Conservation (phyloP, 1,139 yeast genomes). For the Taiozyma sp. region DNA sequence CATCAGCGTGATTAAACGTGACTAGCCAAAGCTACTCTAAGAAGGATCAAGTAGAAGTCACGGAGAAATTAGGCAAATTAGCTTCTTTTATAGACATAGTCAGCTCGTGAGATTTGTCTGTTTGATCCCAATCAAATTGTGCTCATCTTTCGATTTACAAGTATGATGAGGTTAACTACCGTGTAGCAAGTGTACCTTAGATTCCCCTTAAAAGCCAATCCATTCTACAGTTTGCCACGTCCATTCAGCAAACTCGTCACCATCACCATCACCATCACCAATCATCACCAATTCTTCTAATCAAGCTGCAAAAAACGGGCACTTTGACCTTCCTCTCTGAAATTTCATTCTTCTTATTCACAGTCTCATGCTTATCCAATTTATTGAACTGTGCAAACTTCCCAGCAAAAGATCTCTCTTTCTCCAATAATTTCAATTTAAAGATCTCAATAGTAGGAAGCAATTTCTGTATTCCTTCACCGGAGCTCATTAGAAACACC, state of each 20-base stretch:
- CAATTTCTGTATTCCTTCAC: conserved; percentile 19
- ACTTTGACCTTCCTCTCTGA: conserved; percentile 15
- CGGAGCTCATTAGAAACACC: conserved; percentile 18
- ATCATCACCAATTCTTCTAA: conserved; percentile 1
- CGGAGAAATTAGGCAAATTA: too few relatives aligned
- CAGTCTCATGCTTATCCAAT: conserved; percentile 17
- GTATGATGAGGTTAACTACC: background rate
- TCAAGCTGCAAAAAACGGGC: conserved; percentile 16
- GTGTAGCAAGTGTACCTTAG: too few relatives aligned
- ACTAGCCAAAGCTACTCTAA: too few relatives aligned
- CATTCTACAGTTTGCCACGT: background rate
- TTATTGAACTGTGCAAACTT: conserved; percentile 19
- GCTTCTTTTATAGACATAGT: too few relatives aligned
- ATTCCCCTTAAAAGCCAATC: background rate
- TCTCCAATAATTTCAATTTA: conserved; percentile 12
- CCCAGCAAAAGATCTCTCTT: background rate
- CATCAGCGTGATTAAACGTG: too few relatives aligned
- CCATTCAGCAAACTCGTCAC: conserved; percentile 1
- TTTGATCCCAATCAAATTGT: too few relatives aligned
- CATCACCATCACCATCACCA: background rate
- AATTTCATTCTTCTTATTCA: conserved; percentile 13
- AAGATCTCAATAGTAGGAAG: conserved; percentile 20
- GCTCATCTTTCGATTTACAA: too few relatives aligned
- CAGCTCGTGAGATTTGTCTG: too few relatives aligned
- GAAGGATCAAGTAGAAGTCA: too few relatives aligned